Evolutionary conservation across 2,329 filamentous ascomycete species (phyloP), one percentile per base, ranked within the genome.

Genomic region (Paraphaeosphaeria sporulosa): DNA sequence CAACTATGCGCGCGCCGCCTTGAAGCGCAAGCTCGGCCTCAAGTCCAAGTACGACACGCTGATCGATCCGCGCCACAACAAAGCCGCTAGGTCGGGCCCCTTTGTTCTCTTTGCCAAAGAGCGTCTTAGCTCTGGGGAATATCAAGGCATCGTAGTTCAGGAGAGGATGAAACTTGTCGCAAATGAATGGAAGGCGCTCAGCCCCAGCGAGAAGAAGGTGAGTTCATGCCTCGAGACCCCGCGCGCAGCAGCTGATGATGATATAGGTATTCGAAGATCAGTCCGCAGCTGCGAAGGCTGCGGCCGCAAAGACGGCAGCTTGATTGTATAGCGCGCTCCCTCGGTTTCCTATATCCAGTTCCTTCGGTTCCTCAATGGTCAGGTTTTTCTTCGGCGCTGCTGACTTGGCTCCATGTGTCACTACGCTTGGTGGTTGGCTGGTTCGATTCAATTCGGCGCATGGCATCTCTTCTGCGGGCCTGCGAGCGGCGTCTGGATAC

Each of bases 1-100:
- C 58, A 91, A 91, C 72, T 69, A 64, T 12, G 89, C 89, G 12
- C 85, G 89, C 40, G 60, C 42, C 1, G 12, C 46, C 4, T 66
- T 84, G 19, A 71, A 72, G 12, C 69, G 60, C n/a, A 70, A 62
- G 44, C 51, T 62, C 5, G 63, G 46, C 32, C 21, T 52, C 13
- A 62, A 53, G 3, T 25, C 58, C 53, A 60, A 5, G 17, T 70
- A 50, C 66, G 64, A 15, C 7, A 1, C 5, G 57, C 81, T 90
- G 55, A 61, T 76, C 5, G 89, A 91, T 69, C 81, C 86, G 12
- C 83, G 89, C 52, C 68, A 73, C 15, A 72, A 61, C 61, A 1
- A 76, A 15, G 2, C 23, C 15, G 2, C 6, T 10, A 51, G 81
- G 4, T 1, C 7, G 0, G 68, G n/a, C 4, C 15, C 82, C 0